Conservation (phyloP, 176 grass and related monocot species). For the barley (Hordeum vulgare) region DNA sequence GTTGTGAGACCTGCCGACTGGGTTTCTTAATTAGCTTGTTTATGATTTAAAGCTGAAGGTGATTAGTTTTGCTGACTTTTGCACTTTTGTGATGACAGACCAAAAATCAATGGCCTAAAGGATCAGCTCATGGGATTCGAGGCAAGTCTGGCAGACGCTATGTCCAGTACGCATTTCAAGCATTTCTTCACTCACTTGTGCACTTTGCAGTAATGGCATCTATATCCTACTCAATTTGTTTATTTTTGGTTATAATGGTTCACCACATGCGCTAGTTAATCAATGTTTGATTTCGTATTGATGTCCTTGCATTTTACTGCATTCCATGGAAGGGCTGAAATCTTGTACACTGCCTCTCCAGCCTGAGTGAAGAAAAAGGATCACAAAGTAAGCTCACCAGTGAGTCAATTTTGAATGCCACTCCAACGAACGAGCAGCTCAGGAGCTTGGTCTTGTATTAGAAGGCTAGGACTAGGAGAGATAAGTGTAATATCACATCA, state of each 20-base stretch:
- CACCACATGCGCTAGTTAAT: not conserved
- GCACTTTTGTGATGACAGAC: conserved; percentile 24
- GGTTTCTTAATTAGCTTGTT: not conserved
- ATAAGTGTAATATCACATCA: conserved; percentile 43
- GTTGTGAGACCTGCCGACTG: too few species aligned
- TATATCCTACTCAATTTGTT: not conserved
- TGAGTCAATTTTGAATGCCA: conserved; percentile 43
- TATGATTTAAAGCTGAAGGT: not conserved
- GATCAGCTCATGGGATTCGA: conserved; percentile 47
- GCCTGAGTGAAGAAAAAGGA: conserved; percentile 48
- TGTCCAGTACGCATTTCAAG: conserved; percentile 32
- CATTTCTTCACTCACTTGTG: not conserved
- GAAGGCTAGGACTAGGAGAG: conserved; percentile 34
- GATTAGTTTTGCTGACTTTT: not conserved
- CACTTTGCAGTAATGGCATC: too few species aligned
- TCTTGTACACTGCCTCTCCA: not conserved
- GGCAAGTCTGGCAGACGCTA: conserved; percentile 28
- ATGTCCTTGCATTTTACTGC: not conserved
- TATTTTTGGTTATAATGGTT: not conserved
- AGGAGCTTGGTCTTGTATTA: conserved; percentile 41
- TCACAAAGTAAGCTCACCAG: conserved; percentile 17
- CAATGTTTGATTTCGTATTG: not conserved
- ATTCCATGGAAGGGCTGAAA: not conserved
- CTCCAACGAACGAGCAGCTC: conserved; percentile 45
- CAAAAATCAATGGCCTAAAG: conserved; percentile 37